A percentile compares a stretch with the other conserved stretches of the same genome.
Evolutionary conservation across 1,284 basidiomycete genomes (phyloP).

Genomic region (Pseudomicrostroma phylloplanum): DNA sequence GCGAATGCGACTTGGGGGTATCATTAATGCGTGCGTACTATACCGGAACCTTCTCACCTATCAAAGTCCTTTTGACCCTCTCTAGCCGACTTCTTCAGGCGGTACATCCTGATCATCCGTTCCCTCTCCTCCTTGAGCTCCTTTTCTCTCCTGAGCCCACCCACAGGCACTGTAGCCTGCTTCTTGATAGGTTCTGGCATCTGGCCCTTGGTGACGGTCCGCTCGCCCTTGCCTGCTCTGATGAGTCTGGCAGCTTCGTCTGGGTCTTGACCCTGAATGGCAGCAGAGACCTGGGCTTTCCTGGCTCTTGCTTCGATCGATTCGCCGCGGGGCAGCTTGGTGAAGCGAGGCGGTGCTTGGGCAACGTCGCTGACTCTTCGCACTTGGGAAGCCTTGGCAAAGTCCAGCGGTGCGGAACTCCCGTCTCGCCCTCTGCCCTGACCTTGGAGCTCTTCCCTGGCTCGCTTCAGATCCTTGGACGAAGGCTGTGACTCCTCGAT

Average conservation of each 20-base stretch:
- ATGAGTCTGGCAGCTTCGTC: no score
- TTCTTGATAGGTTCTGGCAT: slow-evolving; percentile 20
- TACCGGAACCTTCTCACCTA: no score
- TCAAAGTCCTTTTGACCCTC: slow-evolving; percentile 18
- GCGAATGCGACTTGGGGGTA: no score
- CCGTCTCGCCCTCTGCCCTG: slow-evolving; percentile 11
- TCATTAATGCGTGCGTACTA: no score
- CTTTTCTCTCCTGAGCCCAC: slow-evolving; percentile 6
- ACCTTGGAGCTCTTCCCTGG: slow-evolving; percentile 16
- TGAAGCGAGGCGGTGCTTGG: slow-evolving; percentile 35
- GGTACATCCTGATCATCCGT: slow-evolving; percentile 34
- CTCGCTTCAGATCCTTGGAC: slow-evolving; percentile 25
- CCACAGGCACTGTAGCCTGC: slow-evolving; percentile 17
- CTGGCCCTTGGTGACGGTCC: slow-evolving; percentile 24
- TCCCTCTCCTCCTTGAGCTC: slow-evolving; percentile 36
- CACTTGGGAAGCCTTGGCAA: not conserved
- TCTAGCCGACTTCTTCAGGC: slow-evolving; percentile 24
- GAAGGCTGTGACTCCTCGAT: slow-evolving; percentile 16
- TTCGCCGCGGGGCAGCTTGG: slow-evolving; percentile 32
- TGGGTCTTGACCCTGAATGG: slow-evolving; percentile 20
- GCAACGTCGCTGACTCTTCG: slow-evolving; percentile 34
- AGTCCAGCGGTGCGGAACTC: slow-evolving; percentile 1
- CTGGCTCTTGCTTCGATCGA: slow-evolving; percentile 25
- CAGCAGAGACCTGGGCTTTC: slow-evolving; percentile 29
- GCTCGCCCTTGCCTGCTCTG: slow-evolving; percentile 23